Conservation (phyloP, 768 basidiomycete genomes). For the Boletus edulis region DNA sequence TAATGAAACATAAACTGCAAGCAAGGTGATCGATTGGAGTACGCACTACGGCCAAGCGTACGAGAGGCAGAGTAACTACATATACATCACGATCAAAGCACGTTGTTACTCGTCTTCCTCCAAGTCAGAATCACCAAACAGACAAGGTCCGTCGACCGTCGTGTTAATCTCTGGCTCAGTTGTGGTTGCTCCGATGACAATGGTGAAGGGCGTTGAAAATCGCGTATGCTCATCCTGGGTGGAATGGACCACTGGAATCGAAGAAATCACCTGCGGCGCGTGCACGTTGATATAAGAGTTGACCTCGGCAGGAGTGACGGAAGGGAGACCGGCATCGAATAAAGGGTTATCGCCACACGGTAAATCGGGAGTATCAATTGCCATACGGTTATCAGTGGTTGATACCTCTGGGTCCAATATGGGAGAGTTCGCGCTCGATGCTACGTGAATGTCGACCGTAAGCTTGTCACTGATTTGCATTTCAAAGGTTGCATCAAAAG, state of each 20-base stretch:
- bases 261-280: neutral
- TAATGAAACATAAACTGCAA: too few species aligned
- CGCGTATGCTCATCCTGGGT: neutral
- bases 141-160: conserved; percentile 25
- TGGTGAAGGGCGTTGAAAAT: neutral
- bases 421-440: neutral
- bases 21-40: neutral
- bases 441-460: neutral
- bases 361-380: neutral
- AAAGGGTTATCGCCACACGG: neutral
- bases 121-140: conserved; percentile 30
- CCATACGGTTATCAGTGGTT: neutral
- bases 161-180: conserved; percentile 1
- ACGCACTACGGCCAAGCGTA: neutral
- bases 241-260: neutral
- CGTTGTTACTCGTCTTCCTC: conserved; percentile 24
- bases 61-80: neutral
- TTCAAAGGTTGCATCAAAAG: neutral
- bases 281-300: neutral
- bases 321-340: neutral
- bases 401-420: neutral
- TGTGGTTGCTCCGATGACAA: neutral
- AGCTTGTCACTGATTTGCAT: neutral
- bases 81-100: neutral
- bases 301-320: neutral